Base-by-base conservation (phyloP, 352 stramenopile species). In the Phytophthora boehmeriae region DNA sequence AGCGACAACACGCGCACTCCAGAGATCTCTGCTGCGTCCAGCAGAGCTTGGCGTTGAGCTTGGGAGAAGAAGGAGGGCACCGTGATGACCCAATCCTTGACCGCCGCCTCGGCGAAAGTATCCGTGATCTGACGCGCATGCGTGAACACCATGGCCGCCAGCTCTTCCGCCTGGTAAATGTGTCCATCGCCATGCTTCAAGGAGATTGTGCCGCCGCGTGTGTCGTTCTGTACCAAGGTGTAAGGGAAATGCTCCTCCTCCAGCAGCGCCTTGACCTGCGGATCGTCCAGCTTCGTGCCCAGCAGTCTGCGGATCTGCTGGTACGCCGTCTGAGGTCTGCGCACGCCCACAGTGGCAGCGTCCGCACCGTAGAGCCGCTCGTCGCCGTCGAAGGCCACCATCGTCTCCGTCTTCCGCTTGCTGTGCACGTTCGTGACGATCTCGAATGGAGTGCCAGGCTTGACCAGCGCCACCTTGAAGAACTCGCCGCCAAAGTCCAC, bases 391-490 rank as follows among this genome's bases (percentile, higher is more conserved):
- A 98, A 98, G 20, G 86, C 85, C 38, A 98, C 85, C 54, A 93
- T 89, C 57, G 96, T 96, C 71, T 98, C 95, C 19, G 97, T 99
- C 79, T 99, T 99, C 48, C 97, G 92, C 80, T 99, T 99, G 59
- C 93, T 98, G 68, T 98, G 93, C 46, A 98, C 78, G 74, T 99
- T 99, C 20, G 96, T 99, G 3, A 99, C 96, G 80, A 99, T 99
- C 76, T 98, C 94, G 54, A 99, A 90, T 6, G 96, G 95, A 52
- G 90, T 96, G 46, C 97, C 96, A 46, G 95, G 94, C 73, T 98
- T 92, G n/a, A 92, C 83, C 11, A 92, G 80, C 52, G 83, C 83
- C 32, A 92, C 73, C 68, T 92, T 92, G 71, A 92, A 92, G 57
- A 88, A 92, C 61, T 99, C 87, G 56, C 88, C 96, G 62, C 96